A percentile compares a stretch with the other conserved stretches of the same genome.
These are phyloP conservation scores for Sarocladium brachiariae DNA, from an alignment of 2,329 filamentous ascomycete genomes.

Conservation along the genomic window DNA sequence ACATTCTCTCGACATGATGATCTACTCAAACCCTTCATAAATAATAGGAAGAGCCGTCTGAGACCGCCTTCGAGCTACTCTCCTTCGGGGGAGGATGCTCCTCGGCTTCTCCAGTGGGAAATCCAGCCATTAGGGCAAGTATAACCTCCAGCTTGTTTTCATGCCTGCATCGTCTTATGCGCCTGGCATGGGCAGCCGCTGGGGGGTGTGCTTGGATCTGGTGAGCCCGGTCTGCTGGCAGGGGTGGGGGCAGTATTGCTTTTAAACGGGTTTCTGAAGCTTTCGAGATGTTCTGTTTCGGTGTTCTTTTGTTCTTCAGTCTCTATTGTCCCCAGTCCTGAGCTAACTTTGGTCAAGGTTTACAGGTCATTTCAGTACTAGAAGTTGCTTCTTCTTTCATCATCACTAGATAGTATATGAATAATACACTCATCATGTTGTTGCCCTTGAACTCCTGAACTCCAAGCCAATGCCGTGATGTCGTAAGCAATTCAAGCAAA, in stretches of 20 bases:
- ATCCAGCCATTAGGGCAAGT: conserved; percentile 4
- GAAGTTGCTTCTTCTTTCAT: no score
- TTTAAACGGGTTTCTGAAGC: conserved; percentile 40
- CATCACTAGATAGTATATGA: no score
- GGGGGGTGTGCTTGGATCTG: conserved; percentile 12
- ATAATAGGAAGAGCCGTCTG: conserved; percentile 41
- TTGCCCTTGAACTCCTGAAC: background rate
- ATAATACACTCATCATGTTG: background rate
- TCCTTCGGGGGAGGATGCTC: background rate
- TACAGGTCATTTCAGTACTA: background rate
- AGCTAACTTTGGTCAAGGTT: background rate
- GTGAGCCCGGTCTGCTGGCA: conserved; percentile 18
- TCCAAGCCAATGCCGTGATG: background rate
- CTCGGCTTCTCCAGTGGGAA: conserved; percentile 11
- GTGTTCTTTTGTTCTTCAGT: background rate
- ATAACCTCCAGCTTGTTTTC: background rate
- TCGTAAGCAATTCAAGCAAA: background rate
- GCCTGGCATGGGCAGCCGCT: no score
- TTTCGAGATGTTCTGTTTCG: conserved; percentile 11
- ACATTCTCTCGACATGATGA: conserved; percentile 31
- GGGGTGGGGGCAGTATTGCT: conserved; percentile 35
- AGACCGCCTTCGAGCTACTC: conserved; percentile 27
- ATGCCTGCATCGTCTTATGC: conserved; percentile 29
- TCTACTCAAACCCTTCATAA: conserved; percentile 28
- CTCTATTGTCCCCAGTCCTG: background rate